phyloP scores from a whole-genome alignment of 768 basidiomycete species.

The Inosperma sp. region DNA sequence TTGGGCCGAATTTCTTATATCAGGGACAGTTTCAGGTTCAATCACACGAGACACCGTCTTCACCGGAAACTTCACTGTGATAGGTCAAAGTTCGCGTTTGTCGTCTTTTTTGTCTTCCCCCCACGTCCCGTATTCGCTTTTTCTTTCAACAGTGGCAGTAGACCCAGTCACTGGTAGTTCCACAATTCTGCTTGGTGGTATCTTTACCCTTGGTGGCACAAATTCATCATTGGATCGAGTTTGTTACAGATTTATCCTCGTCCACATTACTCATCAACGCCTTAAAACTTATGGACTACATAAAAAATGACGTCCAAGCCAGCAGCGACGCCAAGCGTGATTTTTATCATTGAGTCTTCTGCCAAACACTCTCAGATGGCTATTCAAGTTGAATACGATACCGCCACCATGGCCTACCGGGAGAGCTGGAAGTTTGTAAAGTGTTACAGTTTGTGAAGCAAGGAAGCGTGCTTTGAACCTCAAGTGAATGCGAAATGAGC shows the following conservation, averaged over 20 bases:
- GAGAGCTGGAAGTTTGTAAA: too few species aligned
- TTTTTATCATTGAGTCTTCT: too few species aligned
- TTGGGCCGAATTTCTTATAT: constrained; percentile 49
- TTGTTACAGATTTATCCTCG: constrained; percentile 60
- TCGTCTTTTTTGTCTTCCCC: constrained; percentile 9
- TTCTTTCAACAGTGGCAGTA: constrained; percentile 69
- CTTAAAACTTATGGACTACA: too few species aligned
- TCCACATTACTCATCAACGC: constrained; percentile 48
- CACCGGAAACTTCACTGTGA: constrained; percentile 60
- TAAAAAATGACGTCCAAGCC: too few species aligned
- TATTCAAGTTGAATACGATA: too few species aligned
- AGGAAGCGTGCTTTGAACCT: too few species aligned
- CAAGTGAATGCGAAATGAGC: too few species aligned
- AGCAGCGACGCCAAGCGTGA: too few species aligned
- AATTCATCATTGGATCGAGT: constrained; percentile 59
- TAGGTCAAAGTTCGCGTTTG: constrained; percentile 51
- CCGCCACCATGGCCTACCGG: too few species aligned
- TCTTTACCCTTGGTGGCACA: constrained; percentile 68
- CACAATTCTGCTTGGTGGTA: constrained; percentile 52
- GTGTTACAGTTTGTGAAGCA: too few species aligned
- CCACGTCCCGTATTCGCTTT: neutral
- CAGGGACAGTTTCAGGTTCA: constrained; percentile 57
- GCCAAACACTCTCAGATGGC: too few species aligned
- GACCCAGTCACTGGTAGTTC: constrained; percentile 37
- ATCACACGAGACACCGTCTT: constrained; percentile 56